phyloP scores from a whole-genome alignment of 2,329 filamentous ascomycete species.

The Fusarium poae region DNA sequence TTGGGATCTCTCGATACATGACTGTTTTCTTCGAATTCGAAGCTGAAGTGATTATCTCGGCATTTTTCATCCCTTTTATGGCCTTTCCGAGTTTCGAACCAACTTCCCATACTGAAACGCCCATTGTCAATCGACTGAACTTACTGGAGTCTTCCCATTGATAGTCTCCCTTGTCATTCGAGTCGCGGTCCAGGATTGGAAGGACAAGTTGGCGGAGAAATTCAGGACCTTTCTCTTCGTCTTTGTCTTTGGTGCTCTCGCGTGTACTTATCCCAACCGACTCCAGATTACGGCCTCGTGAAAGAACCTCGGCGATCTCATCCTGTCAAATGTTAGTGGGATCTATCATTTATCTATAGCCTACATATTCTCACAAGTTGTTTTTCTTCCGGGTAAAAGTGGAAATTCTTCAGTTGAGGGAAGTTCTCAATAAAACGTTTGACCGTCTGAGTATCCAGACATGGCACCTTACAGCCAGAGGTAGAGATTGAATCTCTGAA shows the following conservation, averaged over 20 bases:
- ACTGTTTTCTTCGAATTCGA: conserved; percentile 13
- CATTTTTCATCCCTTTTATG: conserved; percentile 16
- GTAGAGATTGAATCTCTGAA: conserved; percentile 2
- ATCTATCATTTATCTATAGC: too few relatives aligned
- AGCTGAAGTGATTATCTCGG: conserved; percentile 6
- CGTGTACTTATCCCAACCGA: conserved; percentile 4
- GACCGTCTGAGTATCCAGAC: conserved; percentile 22
- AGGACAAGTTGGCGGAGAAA: conserved; percentile 8
- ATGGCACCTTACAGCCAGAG: conserved; percentile 8
- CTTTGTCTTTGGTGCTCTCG: too few relatives aligned
- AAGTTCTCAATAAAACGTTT: conserved; percentile 25
- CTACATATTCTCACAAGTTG: conserved; percentile 18
- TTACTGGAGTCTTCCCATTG: conserved; percentile 37
- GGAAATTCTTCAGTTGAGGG: conserved; percentile 15
- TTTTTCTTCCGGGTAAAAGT: conserved; percentile 14
- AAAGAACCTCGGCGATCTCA: conserved; percentile 22
- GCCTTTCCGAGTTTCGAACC: conserved; percentile 18
- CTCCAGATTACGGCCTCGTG: conserved; percentile 11
- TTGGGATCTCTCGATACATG: conserved; percentile 15
- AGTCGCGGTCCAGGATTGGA: conserved; percentile 1
- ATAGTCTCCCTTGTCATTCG: background rate
- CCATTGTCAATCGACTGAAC: conserved; percentile 6
- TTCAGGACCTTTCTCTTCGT: background rate
- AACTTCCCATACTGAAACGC: conserved; percentile 13
- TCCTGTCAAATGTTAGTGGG: conserved; percentile 5